A percentile compares a stretch with the other conserved stretches of the same genome.
Conservation (phyloP, 129 eudicot species). For the Dittrichia graveolens region DNA sequence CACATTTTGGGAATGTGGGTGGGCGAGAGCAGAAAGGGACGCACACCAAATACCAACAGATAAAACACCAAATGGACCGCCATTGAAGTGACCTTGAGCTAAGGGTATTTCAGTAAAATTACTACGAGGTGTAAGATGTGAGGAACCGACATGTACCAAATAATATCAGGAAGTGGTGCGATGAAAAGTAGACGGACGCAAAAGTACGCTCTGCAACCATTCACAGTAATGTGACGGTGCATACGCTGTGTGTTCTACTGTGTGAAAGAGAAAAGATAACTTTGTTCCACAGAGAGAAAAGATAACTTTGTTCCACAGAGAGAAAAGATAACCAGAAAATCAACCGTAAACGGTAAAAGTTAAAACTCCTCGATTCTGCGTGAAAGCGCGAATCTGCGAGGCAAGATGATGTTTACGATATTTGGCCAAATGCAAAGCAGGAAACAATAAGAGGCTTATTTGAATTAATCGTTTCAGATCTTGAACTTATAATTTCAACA, state of each 20-base stretch:
- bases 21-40: slow-evolving; percentile 23
- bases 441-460: slow-evolving; percentile 7
- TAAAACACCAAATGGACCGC: not conserved
- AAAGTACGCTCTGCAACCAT: slow-evolving; percentile 28
- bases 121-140: slow-evolving; percentile 1
- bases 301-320: not conserved
- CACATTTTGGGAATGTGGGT: slow-evolving; percentile 12
- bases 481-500: slow-evolving; percentile 27
- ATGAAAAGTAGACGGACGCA: slow-evolving; percentile 21
- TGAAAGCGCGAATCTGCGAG: slow-evolving; percentile 4
- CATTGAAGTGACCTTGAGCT: not conserved
- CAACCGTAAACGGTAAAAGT: slow-evolving; percentile 16
- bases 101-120: slow-evolving; percentile 21
- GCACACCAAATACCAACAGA: slow-evolving; percentile 13
- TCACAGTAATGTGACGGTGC: slow-evolving; percentile 11
- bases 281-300: not conserved
- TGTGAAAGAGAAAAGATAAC: slow-evolving; percentile 26
- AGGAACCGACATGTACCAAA: slow-evolving; percentile 26
- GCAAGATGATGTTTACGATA: not conserved
- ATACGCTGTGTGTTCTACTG: slow-evolving; percentile 18
- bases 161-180: slow-evolving; percentile 23
- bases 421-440: not conserved
- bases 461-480: slow-evolving; percentile 35
- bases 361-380: slow-evolving; percentile 1
- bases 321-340: not conserved